Evolutionary conservation across 1,284 basidiomycete species (phyloP), one percentile per base, ranked within the genome.

Genomic region (Rhodotorula sp.): DNA sequence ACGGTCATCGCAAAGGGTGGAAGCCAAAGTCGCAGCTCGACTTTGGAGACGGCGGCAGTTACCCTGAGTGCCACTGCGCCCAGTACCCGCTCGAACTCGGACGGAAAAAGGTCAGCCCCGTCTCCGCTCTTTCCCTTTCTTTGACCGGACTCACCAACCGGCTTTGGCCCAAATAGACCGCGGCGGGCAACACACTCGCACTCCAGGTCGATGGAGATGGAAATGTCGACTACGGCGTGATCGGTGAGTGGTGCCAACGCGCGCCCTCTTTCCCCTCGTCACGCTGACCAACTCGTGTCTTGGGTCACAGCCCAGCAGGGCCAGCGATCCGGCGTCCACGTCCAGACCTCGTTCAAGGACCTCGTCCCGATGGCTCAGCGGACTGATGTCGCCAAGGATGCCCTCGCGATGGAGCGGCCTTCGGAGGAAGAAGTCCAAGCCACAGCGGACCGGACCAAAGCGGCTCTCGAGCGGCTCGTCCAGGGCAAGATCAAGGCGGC

Each of bases 71-170:
- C 81, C 94, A 95, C 85, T 84, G 97, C 67, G 95, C 95, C 18
- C 95, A 99, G 81, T 99, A 97, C 83, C 95, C 95, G 12, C 81
- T 97, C 75, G 93, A 94, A 74, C 90, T 99, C 87, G 95, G 95
- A 64, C 87, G 88, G 81, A 97, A 95, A 86, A 75, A 93, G 87
- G 92, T 88, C 68, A 74, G 86, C 81, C 28, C 16, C 34, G 2
- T 18, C 8, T 8, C 55, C 0, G 5, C 45, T 16, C 49, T 34
- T 16, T 38, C 47, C 1, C 1, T n/a, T 43, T 58, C 28, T 43
- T 26, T 34, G 52, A 19, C 56, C 21, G 5, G 18, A 15, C 23
- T 6, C 3, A 14, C 28, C 66, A 38, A 52, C 34, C 31, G 19
- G 43, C 4, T 38, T 38, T 48, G 14, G 1, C 16, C 5, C 26